Evolutionary conservation across 139 green algal species (phyloP), one percentile per base, ranked within the genome.

Genomic region (Haematococcus lacustris): DNA sequence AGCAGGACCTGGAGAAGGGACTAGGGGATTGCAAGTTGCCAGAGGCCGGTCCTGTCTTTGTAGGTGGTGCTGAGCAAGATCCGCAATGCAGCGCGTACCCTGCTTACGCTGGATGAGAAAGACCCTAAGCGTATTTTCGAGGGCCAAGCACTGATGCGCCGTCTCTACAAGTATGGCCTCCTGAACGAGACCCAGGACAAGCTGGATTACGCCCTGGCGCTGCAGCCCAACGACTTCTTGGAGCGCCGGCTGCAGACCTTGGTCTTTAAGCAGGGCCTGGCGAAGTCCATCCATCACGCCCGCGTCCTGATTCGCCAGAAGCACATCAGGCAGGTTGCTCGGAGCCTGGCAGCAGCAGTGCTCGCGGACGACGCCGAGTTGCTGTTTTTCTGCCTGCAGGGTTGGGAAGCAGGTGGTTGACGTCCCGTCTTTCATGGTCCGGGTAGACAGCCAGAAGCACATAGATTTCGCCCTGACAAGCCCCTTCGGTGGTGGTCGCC

Each of bases 331-430:
- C 90, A 73, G 21, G 73, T 59, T n/a, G n/a, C n/a, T n/a, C n/a
- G n/a, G n/a, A n/a, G 25, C 13, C 28, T 59, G 37, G 21, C 64
- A 70, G 64, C 64, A 38, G 7, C 38, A 38, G n/a, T 51, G 63
- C 33, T 43, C 3, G 35, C 30, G 38, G 6, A 70, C 33, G 38
- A 33, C 51, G 61, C 4, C 5, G 4, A n/a, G 61, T 47, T 68
- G 32, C 5, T 4, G 32, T 68, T 26, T 32, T 32, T 26, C 26
- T 30, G 21, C 33, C 21, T 64, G 91, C 90, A 98, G 79, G 96
- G 96, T 99, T n/a, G 96, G 96, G 82, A 99, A 99, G 93, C 96
- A 99, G 86, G 94, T 99, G 68, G 96, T 99, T 28, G 97, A 99
- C 83, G 89, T 99, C 71, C 89, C 96, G 51, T 97, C 90, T 50